phyloP scores from a whole-genome alignment of 331 rosid species.

The Malus hybrid region DNA sequence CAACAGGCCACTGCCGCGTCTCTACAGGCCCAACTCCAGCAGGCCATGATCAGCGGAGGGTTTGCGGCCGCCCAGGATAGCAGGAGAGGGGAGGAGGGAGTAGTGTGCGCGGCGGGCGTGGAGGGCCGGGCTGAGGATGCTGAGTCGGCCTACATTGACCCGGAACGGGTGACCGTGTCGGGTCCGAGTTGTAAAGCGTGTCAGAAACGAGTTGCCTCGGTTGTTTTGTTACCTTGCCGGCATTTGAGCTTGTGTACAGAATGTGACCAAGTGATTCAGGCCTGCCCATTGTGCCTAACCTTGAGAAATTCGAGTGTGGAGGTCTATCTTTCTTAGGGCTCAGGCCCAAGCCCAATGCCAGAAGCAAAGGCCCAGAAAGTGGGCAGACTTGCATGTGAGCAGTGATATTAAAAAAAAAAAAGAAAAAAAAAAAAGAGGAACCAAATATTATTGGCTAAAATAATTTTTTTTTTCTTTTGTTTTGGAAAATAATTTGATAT shows the following conservation, averaged over 20 bases:
- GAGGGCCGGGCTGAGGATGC: constrained; percentile 77
- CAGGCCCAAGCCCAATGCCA: constrained; percentile 15
- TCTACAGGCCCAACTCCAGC: constrained; percentile 65
- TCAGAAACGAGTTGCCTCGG: constrained; percentile 54
- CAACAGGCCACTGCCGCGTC: constrained; percentile 70
- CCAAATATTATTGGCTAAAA: constrained; percentile 24
- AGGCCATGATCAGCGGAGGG: constrained; percentile 44
- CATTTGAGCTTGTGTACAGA: constrained; percentile 72
- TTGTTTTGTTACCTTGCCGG: constrained; percentile 78
- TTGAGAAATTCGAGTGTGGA: constrained; percentile 65
- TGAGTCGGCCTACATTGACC: constrained; percentile 76
- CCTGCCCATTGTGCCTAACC: constrained; percentile 73
- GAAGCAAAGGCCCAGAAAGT: constrained; percentile 3
- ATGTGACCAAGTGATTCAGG: constrained; percentile 59
- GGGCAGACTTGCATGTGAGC: not conserved
- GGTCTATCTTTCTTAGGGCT: constrained; percentile 55
- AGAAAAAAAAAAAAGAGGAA: constrained; percentile 8
- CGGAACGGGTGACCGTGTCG: constrained; percentile 35
- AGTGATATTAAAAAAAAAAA: not conserved
- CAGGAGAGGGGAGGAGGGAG: constrained; percentile 22
- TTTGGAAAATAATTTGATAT: constrained; percentile 11
- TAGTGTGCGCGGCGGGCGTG: constrained; percentile 34
- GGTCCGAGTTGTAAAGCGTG: constrained; percentile 75
- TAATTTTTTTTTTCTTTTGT: constrained; percentile 2
- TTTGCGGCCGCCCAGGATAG: constrained; percentile 25